These are phyloP conservation scores for Coemansia guatemalensis DNA, from an alignment of 192 early-diverging fungal species.

Conservation along the genomic window DNA sequence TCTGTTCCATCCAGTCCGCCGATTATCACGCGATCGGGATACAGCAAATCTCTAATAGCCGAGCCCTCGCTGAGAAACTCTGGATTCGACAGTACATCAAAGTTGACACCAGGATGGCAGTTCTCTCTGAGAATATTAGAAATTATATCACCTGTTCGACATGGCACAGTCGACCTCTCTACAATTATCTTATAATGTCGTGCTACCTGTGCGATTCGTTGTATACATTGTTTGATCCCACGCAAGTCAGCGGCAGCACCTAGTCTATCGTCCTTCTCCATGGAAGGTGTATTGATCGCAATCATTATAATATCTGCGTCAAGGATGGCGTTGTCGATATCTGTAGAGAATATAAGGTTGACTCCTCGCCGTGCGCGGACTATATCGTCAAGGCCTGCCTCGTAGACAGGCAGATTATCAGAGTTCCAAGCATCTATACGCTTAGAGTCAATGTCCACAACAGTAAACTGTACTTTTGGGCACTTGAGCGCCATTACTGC, in stretches of 20 bases:
- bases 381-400: conserved; percentile 87
- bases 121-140: conserved; percentile 77
- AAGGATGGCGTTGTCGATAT: conserved; percentile 74
- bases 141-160: conserved; percentile 84
- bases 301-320: conserved; percentile 89
- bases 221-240: conserved; percentile 72
- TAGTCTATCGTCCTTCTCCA: conserved; percentile 62
- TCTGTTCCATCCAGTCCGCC: conserved; percentile 72
- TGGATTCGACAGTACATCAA: conserved; percentile 90
- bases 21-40: conserved; percentile 90
- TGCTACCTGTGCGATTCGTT: conserved; percentile 79
- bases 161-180: conserved; percentile 94
- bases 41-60: conserved; percentile 76
- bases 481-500: conserved; percentile 91
- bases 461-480: conserved; percentile 84
- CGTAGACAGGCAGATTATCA: conserved; percentile 82
- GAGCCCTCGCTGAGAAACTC: conserved; percentile 97
- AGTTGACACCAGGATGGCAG: conserved; percentile 62
- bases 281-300: conserved; percentile 91
- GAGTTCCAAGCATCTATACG: conserved; percentile 94
- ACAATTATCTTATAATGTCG: conserved; percentile 84
- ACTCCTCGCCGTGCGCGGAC: conserved; percentile 69
- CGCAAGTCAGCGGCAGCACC: conserved; percentile 81
- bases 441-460: conserved; percentile 77
- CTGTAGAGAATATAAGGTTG: conserved; percentile 87